Base-by-base conservation (phyloP, 352 stramenopile genomes). In the Peronospora tabacina region DNA sequence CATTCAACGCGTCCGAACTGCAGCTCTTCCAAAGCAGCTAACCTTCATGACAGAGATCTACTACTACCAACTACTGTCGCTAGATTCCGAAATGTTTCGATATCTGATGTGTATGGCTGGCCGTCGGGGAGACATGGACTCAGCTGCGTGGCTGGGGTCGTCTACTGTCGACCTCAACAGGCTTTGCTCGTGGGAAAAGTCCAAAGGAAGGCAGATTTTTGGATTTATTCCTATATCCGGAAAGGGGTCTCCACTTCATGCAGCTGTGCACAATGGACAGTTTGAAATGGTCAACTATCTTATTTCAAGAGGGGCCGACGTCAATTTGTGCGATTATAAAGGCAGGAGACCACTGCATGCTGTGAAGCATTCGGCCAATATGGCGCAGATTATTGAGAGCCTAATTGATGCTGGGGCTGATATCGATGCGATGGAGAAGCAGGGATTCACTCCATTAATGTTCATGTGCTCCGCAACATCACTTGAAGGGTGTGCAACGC, bases 1-100 rank as follows among this genome's bases (percentile, higher is more conserved):
- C 11, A 74, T 80, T 30, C 63, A 72, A 10, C 67, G 61, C 5
- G 50, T 90, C 2, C 75, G 79, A 22, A 72, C 70, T 7, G 83
- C 83, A 5, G 33, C 68, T 6, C 53, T 94, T 13, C 83, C 83
- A 0, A 94, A 94, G 55, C 75, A 75, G 9, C 55, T 94, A 17
- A 88, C 76, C 5, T 94, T 94, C 44, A 68, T 94, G 56, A 78
- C 75, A 7, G 80, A 90, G 43, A 86, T 90, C 54, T 90, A 85
- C 50, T 90, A 92, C 61, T 90, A 94, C 49, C 73, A 89, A 50
- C 47, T 91, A 34, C 55, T 90, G 13, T 81, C 77, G 5, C 61
- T 90, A 10, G 81, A 90, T 48, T 50, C 42, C 22, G 74, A 92
- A 32, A 87, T 91, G 78, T 86, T 83, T 55, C 75, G 75, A 43